Percentiles rank a stretch among this genome's conserved stretches.
Evolutionary conservation across 164 flowering plant species (phyloP).

Genomic region (Berberis vulgaris): DNA sequence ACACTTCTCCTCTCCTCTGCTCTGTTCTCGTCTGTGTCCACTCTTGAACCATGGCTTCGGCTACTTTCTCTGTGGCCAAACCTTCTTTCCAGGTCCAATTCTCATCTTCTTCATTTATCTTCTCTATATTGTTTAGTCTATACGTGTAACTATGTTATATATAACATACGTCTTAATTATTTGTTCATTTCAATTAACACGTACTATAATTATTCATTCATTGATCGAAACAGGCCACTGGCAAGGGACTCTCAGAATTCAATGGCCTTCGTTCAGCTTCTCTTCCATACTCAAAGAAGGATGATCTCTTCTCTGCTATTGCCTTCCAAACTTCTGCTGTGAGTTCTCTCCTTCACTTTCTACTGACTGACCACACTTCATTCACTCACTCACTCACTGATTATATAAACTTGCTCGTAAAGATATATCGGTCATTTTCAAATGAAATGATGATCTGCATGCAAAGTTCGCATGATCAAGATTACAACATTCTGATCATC

Average conservation of each 20-base stretch:
- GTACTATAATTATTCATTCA: background rate
- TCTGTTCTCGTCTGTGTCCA: background rate
- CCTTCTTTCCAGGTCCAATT: slow-evolving; percentile 49
- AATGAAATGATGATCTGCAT: no score
- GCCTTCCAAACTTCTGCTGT: slow-evolving; percentile 85
- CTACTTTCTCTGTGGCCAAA: slow-evolving; percentile 65
- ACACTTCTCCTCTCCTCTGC: background rate
- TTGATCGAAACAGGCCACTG: slow-evolving; percentile 11
- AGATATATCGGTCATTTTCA: background rate
- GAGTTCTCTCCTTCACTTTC: slow-evolving; percentile 16
- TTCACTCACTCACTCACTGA: background rate
- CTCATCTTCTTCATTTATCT: background rate
- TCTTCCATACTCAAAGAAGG: slow-evolving; percentile 57
- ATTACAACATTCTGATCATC: no score
- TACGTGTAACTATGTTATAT: background rate
- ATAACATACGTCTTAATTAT: no score
- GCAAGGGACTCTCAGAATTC: slow-evolving; percentile 64
- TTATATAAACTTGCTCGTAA: background rate
- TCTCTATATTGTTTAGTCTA: background rate
- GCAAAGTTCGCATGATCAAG: no score
- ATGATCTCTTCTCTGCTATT: slow-evolving; percentile 60
- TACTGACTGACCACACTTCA: background rate
- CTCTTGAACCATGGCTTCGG: slow-evolving; percentile 42
- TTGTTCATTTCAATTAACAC: no score
- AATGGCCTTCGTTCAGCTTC: slow-evolving; percentile 56